Evolutionary conservation across 2,329 filamentous ascomycete species (phyloP), one percentile per base, ranked within the genome.

Genomic region (Pseudocercospora fijiensis): DNA sequence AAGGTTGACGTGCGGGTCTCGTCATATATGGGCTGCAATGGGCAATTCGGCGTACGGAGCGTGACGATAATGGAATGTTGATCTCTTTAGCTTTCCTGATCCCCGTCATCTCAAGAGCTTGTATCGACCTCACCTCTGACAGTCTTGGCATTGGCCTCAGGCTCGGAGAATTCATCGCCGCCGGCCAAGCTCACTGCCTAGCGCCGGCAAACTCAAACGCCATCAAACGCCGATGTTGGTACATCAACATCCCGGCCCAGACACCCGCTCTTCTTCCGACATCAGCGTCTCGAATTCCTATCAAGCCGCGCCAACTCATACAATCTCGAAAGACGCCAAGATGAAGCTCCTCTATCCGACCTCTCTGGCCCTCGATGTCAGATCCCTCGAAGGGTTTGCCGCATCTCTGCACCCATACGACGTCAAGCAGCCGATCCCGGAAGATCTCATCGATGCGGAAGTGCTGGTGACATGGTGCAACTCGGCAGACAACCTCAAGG

Each of bases 331-430:
- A 4, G 13, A 3, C 13, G 20, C 69, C 71, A 78, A 60, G 58
- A 85, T 86, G 85, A 89, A 89, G 79, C 84, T 89, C 68, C 85
- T 88, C 67, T 88, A 88, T 78, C 86, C 86, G 57, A 88, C 84
- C 61, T 88, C 86, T 2, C 80, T 88, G 66, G 78, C 78, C 59
- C 81, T 88, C 74, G 81, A 88, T 78, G 71, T 82, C 64, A 67
- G 80, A 65, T 79, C 77, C 72, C 80, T 88, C 64, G 76, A 87
- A 69, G 86, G 85, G 71, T 88, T 86, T 79, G 79, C 82, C 55
- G 81, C 84, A 52, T 75, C 79, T 2, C 80, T 88, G n/a, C 80
- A 85, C 70, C 73, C 84, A 16, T 89, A 89, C 78, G 83, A 88
- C 70, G 84, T 85, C 67, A 84, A 83, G 68, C 66, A 76, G 58